These are phyloP conservation scores for Quercus rubra DNA, from an alignment of 306 rosid species.

Conservation along the genomic window DNA sequence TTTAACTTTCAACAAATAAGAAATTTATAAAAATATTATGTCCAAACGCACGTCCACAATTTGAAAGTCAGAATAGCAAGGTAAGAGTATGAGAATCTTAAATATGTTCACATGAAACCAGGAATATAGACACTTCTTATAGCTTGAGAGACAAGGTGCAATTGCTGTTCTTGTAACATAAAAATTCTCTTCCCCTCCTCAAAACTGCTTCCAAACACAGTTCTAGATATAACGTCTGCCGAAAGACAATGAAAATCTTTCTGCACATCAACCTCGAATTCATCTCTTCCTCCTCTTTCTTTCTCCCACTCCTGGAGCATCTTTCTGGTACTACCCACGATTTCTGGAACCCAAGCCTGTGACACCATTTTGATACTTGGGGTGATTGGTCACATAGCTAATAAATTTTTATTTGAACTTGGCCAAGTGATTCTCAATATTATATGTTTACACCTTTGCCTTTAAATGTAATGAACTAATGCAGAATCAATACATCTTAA, in stretches of 20 bases:
- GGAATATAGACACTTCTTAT: conserved; percentile 46
- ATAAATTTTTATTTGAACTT: no score
- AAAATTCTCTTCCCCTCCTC: conserved; percentile 59
- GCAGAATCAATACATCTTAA: no score
- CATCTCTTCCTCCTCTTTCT: conserved; percentile 35
- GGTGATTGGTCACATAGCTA: no score
- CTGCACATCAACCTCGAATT: conserved; percentile 51
- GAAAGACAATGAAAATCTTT: conserved; percentile 35
- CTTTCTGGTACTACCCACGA: conserved; percentile 28
- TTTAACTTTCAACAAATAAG: no score
- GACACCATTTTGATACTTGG: neutral
- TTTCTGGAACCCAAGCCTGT: conserved; percentile 51
- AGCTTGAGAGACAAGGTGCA: conserved; percentile 29
- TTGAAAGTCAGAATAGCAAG: no score
- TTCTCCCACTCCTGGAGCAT: conserved; percentile 50
- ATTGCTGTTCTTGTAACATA: conserved; percentile 45
- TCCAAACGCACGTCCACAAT: neutral
- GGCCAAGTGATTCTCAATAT: no score
- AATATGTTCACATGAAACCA: conserved; percentile 40
- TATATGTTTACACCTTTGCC: no score
- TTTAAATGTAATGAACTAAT: no score
- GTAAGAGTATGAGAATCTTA: neutral
- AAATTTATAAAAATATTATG: no score
- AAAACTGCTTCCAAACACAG: conserved; percentile 57
- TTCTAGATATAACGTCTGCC: conserved; percentile 48